Evolutionary conservation across 2,329 filamentous ascomycete genomes (phyloP), one percentile per base, ranked within the genome.

Genomic region (Nothomitra cinnamomea): DNA sequence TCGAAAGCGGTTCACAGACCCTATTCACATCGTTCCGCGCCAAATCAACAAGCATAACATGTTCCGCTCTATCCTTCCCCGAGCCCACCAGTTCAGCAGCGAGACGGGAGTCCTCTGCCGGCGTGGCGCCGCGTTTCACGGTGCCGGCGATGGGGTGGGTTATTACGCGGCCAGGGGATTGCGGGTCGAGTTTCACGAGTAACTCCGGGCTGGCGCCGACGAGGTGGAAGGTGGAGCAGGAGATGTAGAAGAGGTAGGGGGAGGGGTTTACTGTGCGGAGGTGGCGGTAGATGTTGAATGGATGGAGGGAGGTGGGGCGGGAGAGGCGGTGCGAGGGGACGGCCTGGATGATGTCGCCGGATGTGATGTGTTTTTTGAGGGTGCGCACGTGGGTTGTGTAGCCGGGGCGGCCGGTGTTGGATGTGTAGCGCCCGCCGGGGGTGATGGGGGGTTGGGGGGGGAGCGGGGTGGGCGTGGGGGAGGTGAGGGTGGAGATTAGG

Each of bases 61-160:
- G 88, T 70, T 94, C 87, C 51, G 87, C 87, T 53, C 87, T 80
- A 71, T 98, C 92, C 69, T 98, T 96, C 60, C 95, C 74, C 53
- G 83, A 94, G 61, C 72, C 78, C 49, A 80, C 78, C 55, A 94
- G 78, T 68, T 87, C 84, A 47, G 81, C 75, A 8, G 89, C 88
- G 24, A 95, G 78, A 15, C 71, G 72, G 59, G 84, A 80, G 65
- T 98, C 92, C 63, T 95, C 87, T 63, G 87, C 83, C 2, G 80
- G 71, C 1, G 83, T 87, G 62, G 79, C 79, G 56, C 90, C 89
- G 60, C 92, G 80, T 69, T 86, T 88, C 54, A 96, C 88, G 0
- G 92, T 98, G 53, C 92, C 92, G 12, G 92, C 92, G 64, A 98
- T 98, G 6, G 92, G 90, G 67, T 98, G 92, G 22, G 89, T 96